Base-by-base conservation (phyloP, 768 basidiomycete species). In the Tricholoma bakamatsutake region DNA sequence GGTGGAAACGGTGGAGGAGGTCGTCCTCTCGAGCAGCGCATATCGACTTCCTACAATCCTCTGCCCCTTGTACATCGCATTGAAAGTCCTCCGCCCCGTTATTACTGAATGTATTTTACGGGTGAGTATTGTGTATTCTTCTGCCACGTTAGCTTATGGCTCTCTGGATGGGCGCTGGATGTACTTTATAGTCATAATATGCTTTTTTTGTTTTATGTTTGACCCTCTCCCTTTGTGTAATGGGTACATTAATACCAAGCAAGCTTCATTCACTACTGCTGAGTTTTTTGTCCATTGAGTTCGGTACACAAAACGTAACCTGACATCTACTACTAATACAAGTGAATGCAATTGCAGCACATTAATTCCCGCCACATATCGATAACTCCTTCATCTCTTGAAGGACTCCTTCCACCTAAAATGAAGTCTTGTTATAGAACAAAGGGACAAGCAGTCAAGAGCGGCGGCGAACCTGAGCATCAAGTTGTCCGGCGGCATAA, bases 321-420 rank as follows among this genome's bases (percentile, higher is more conserved):
- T 21, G 40, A 27, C 0, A 45, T 45, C 43, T 24, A 45, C 18
- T 21, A 42, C 15, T 35, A 43, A 31, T 8, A 50, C 28, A 49
- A 30, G 49, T 40, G n/a, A 40, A 34, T 18, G 15, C 11, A 33
- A 48, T n/a, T 12, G 56, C 15, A 52, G 7, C 10, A 12, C 40
- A 55, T 62, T 49, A 68, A 50, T 63, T 78, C 45, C 79, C 88
- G 12, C 94, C 94, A 66, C 91, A 97, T 64, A 99, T 99, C 5
- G 90, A 90, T 50, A 98, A 73, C 65, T 96, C 94, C 67, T 85
- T 84, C 94, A 99, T 98, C 73, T 98, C 93, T 64, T 93, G 90
- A 47, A 99, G 74, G n/a, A 94, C 91, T 13, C 85, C 87, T 71
- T 98, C 97, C n/a, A 98, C 93, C 87, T 90, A 55, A 50, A 17